Evolutionary conservation across 2,329 filamentous ascomycete species (phyloP), one percentile per base, ranked within the genome.

Genomic region (Aspergillus ochraceus): DNA sequence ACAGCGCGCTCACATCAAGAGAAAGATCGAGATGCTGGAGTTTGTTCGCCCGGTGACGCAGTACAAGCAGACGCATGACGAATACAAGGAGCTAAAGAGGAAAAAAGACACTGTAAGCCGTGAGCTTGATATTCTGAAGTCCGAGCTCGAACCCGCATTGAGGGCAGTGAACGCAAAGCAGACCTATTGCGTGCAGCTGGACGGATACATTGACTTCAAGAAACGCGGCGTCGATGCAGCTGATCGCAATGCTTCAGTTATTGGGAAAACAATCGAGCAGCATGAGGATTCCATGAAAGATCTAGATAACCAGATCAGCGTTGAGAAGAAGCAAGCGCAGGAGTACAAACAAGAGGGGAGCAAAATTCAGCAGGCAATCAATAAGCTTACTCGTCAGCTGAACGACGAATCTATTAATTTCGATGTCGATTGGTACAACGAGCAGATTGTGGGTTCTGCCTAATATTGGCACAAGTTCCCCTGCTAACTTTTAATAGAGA

Each of bases 131-230:
- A 77, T 81, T 6, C 79, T 97, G 3, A 80, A 91, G 69, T 71
- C 80, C 2, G 80, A 86, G 56, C 74, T 86, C 19, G 87, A 86
- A 8, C 95, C 95, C 5, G 86, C 88, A 0, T 74, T 96, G 51
- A 76, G 84, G 66, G 88, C 88, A 1, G 85, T 92, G 49, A 86
- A 88, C 57, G 77, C 79, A 4, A 97, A 96, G 72, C 77, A 90
- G 64, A 76, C 77, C 0, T 97, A 98, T 58, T 66, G 61, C 49
- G 42, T 61, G 3, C 76, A 83, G 53, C 79, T 95, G 20, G 77
- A 86, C 39, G 73, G 76, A 6, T 84, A 85, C 5, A 80, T 88
- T 1, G 75, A 77, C 1, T 79, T 81, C 32, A 86, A 88, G 60
- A 84, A 83, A 69, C 76, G 74, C 6, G 77, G 80, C 10, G 73